Base-by-base conservation (phyloP, 1,139 yeast genomes). In the Scheffersomyces quercinus region DNA sequence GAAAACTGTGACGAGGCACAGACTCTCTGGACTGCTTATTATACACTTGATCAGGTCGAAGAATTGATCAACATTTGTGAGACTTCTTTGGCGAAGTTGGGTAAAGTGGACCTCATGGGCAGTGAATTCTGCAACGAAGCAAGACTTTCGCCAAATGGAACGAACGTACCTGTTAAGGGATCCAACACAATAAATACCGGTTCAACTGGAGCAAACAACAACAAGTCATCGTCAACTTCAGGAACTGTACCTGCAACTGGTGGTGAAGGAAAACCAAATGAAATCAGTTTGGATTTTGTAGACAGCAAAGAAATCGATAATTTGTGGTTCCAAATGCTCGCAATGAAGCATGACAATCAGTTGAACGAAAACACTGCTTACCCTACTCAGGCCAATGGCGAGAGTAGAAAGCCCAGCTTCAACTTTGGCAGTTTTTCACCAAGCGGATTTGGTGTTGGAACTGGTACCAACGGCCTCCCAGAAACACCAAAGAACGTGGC, bases 311-410 rank as follows among this genome's bases (percentile, higher is more conserved):
- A 68, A 38, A 60, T 68, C 30, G 75, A 70, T 51, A 63, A 64
- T 41, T 45, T 68, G n/a, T 70, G 75, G 75, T 48, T 65, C 28
- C 70, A 67, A 41, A 56, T 69, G 53, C 52, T 68, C 26, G 54
- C 59, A 7, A 54, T 62, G 55, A 66, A 66, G 38, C 58, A 62
- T 33, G 68, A 60, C 48, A 41, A 43, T 28, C 35, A 31, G 6
- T 20, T 20, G 26, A 20, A 20, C 7, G 35, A 31, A 5, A 14
- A 11, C 3, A 10, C 35, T 4, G 24, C 15, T 11, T 31, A 10
- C 20, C 20, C 35, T 7, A 15, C 35, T 6, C 35, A 14, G 15
- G 12, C 24, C 35, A 31, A 14, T 31, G 35, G 16, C 20, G 35
- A 31, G 24, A 31, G 20, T 7, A 31, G 35, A 12, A 31, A 31